A percentile compares a stretch with the other conserved stretches of the same genome.
These are phyloP conservation scores for Cyberlindnera meyerae DNA, from an alignment of 805 yeast genomes.

Conservation along the genomic window DNA sequence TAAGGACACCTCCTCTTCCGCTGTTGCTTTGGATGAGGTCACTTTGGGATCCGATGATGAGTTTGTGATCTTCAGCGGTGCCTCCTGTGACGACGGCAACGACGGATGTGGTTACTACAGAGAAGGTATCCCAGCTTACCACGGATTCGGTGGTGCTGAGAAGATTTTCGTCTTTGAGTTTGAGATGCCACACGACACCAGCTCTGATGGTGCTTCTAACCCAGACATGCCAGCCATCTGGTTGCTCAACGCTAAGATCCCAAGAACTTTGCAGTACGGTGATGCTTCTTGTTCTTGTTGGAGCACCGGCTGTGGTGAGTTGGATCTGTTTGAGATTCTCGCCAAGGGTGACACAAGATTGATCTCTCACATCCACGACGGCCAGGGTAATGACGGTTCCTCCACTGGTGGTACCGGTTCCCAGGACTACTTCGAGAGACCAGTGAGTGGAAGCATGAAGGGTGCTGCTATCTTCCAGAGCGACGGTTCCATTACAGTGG, in stretches of 20 bases:
- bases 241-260: constrained; percentile 92
- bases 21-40: constrained; percentile 66
- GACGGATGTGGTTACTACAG: constrained; percentile 83
- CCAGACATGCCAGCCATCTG: constrained; percentile 98
- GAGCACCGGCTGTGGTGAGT: constrained; percentile 96
- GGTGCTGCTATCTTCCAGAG: constrained; percentile 82
- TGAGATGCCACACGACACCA: constrained; percentile 72
- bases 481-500: constrained; percentile 50
- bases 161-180: constrained; percentile 93
- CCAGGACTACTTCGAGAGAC: constrained; percentile 83
- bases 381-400: constrained; percentile 61
- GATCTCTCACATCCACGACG: constrained; percentile 78
- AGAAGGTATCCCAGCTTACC: constrained; percentile 83
- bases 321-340: constrained; percentile 89
- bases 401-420: constrained; percentile 81
- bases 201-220: constrained; percentile 47
- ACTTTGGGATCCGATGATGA: constrained; percentile 71
- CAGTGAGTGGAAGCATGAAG: constrained; percentile 68
- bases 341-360: constrained; percentile 69
- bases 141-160: constrained; percentile 80
- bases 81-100: constrained; percentile 43
- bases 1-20: constrained; percentile 59
- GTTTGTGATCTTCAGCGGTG: constrained; percentile 74
- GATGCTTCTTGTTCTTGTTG: constrained; percentile 85
- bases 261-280: constrained; percentile 96